Conservation (phyloP, 352 stramenopile species). For the Phytopythium vexans region DNA sequence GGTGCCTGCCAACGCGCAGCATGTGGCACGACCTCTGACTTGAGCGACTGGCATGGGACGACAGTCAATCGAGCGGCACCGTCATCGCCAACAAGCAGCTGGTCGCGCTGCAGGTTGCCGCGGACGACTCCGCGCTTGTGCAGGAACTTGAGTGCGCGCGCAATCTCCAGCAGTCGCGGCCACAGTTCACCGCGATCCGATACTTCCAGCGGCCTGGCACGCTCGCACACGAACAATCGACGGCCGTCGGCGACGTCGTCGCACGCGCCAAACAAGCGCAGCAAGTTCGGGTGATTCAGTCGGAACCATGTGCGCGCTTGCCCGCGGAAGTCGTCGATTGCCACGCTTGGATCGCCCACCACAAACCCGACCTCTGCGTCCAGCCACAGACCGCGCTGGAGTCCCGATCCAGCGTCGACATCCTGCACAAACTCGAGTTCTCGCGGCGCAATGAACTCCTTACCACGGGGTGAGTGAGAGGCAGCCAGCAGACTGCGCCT, state of each 20-base stretch:
- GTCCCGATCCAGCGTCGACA: too few relatives aligned
- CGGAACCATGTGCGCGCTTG: conserved; percentile 22
- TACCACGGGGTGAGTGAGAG: too few relatives aligned
- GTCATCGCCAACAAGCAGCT: conserved; percentile 13
- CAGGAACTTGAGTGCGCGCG: conserved; percentile 17
- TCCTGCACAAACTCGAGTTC: too few relatives aligned
- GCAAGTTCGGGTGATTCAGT: conserved; percentile 29
- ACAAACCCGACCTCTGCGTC: too few relatives aligned
- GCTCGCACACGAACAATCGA: conserved; percentile 16
- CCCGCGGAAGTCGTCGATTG: conserved; percentile 5
- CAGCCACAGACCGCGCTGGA: too few relatives aligned
- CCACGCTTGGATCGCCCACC: too few relatives aligned
- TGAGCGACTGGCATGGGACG: conserved; percentile 11
- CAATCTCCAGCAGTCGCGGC: conserved; percentile 12
- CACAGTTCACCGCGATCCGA: background rate
- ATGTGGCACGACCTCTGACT: background rate
- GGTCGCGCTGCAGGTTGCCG: conserved; percentile 19
- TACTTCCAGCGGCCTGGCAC: background rate
- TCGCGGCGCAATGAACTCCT: too few relatives aligned
- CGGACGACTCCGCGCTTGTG: conserved; percentile 14
- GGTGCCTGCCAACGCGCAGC: conserved; percentile 3
- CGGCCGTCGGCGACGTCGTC: conserved; percentile 5
- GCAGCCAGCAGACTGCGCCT: too few relatives aligned
- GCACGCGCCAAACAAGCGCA: conserved; percentile 23
- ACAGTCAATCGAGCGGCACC: conserved; percentile 11